These are phyloP conservation scores for Lichtheimia ornata DNA, from an alignment of 371 early-diverging fungal genomes.

Conservation along the genomic window DNA sequence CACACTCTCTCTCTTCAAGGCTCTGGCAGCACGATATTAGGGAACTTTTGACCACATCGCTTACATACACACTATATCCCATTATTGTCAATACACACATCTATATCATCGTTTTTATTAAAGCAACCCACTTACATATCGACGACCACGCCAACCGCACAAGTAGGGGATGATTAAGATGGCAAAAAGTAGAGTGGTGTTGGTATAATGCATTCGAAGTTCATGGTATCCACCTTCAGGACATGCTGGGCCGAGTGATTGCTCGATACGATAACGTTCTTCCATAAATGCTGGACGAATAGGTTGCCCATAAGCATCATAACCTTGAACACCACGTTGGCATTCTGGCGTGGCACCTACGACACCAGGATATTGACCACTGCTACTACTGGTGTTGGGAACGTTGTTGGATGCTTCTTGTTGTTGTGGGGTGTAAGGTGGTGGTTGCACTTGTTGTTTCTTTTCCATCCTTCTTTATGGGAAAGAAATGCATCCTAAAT, in stretches of 20 bases:
- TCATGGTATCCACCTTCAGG: slow-evolving; percentile 37
- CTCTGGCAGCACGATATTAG: slow-evolving; percentile 37
- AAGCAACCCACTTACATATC: slow-evolving; percentile 27
- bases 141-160: slow-evolving; percentile 43
- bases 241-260: slow-evolving; percentile 37
- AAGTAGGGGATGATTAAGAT: slow-evolving; percentile 43
- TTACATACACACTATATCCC: slow-evolving; percentile 37
- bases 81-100: too few relatives aligned
- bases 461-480: background rate
- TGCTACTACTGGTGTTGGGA: background rate
- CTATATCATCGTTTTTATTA: background rate
- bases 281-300: slow-evolving; percentile 36
- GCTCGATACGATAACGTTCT: slow-evolving; percentile 41
- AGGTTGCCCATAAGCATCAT: slow-evolving; percentile 39
- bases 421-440: background rate
- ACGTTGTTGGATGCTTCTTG: slow-evolving; percentile 1
- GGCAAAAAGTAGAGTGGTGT: slow-evolving; percentile 29
- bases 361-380: slow-evolving; percentile 32
- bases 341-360: slow-evolving; percentile 33
- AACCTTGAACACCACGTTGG: slow-evolving; percentile 32
- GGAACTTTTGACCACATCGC: slow-evolving; percentile 43
- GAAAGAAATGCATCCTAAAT: background rate
- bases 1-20: slow-evolving; percentile 8
- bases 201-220: slow-evolving; percentile 47
- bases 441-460: slow-evolving; percentile 1